phyloP scores from a whole-genome alignment of 2,329 filamentous ascomycete genomes.

The Helotiales sp. region DNA sequence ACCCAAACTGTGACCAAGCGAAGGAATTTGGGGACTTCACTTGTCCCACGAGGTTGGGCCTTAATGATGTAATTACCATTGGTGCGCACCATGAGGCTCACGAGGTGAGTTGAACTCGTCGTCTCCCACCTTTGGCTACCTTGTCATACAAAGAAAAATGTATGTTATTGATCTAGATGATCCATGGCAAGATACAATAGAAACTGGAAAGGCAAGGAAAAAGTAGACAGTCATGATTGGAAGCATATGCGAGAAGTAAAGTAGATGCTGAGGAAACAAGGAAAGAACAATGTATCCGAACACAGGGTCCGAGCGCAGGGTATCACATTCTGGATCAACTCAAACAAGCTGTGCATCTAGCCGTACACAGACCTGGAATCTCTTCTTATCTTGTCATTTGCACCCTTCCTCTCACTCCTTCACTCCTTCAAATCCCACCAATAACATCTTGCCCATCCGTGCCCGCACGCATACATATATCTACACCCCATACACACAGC shows the following conservation, averaged over 20 bases:
- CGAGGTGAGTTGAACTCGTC: too few relatives aligned
- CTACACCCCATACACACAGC: slow-evolving; percentile 13
- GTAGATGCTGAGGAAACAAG: not conserved
- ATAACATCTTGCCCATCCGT: slow-evolving; percentile 14
- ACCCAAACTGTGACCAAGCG: not conserved
- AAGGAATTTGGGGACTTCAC: too few relatives aligned
- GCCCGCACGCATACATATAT: slow-evolving; percentile 32
- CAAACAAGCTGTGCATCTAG: slow-evolving; percentile 22
- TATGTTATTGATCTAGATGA: too few relatives aligned
- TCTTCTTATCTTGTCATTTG: slow-evolving; percentile 12
- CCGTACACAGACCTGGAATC: slow-evolving; percentile 27
- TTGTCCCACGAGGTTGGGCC: too few relatives aligned
- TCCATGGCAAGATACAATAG: too few relatives aligned
- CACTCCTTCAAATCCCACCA: not conserved
- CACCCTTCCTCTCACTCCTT: not conserved
- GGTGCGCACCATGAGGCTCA: too few relatives aligned
- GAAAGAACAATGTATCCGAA: not conserved
- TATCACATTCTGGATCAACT: slow-evolving; percentile 31
- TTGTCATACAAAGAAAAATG: too few relatives aligned
- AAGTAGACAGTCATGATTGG: too few relatives aligned
- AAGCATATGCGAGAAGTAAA: too few relatives aligned
- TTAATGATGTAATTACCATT: too few relatives aligned
- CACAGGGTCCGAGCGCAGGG: slow-evolving; percentile 24
- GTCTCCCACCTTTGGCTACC: too few relatives aligned
- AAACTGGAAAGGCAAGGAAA: too few relatives aligned